Base-by-base conservation (phyloP, 164 flowering plant species). In the Litsea cubeba region DNA sequence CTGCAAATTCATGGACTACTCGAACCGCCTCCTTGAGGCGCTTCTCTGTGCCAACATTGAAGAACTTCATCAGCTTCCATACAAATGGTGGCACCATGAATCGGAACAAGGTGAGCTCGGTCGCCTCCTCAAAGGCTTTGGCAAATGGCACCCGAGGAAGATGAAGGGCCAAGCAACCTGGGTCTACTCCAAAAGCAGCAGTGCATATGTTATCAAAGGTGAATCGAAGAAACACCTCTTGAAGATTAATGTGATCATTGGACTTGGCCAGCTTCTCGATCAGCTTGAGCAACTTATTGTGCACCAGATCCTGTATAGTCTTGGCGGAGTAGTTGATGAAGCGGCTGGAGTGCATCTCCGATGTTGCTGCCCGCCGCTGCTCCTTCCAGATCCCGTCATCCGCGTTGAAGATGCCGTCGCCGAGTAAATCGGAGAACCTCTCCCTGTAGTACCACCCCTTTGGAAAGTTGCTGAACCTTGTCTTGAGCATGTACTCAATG, bases 321-420 rank as follows among this genome's bases (percentile, higher is more conserved):
- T 54, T 66, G 12, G 78, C 71, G 0, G 91, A 85, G 79, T 82
- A 84, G 18, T 85, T 81, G 18, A 83, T 69, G 68, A 92, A 89
- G 51, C 82, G 78, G 70, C 64, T 64, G 0, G 90, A 74, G 62
- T 87, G 91, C 89, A 93, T 88, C 84, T 87, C 91, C 1, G 79
- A 66, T 15, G 79, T 87, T 0, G 88, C 91, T 0, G 83, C 70
- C 65, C 83, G 76, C 14, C 97, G 67, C 71, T 91, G 94, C 14
- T 74, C 78, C 81, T 81, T 81, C 97, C 98, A 94, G 12, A 30
- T 18, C 6, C 84, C 88, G 3, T 81, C 88, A 46, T 94, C 98
- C 10, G 85, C 90, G 69, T 89, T 91, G 74, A 94, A 94, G 49
- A 94, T 90, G 10, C 97, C 98, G 51, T 81, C 79, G 1, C 97